Evolutionary conservation across 257 asterid genomes (phyloP), one percentile per base, ranked within the genome.

Genomic region (Jacaranda copaia): DNA sequence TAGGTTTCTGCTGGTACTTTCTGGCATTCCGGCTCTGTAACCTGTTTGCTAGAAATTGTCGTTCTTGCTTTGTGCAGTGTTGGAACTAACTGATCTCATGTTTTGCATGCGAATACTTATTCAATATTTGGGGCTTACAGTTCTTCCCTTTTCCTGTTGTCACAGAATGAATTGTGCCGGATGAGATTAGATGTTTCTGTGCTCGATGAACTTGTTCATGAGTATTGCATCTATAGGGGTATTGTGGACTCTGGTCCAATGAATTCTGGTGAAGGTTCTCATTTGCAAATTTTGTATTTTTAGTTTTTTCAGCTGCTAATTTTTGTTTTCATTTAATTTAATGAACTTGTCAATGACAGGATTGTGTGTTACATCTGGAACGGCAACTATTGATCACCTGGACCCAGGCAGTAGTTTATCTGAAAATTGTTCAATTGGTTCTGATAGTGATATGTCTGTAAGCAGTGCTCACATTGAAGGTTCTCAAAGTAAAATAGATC

Each of bases 151-250:
- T 64, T 81, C 65, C 83, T 87, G 52, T 69, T 80, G 76, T 80
- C 52, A 68, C 98, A 96, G 99, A 96, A 96, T 79, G 99, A 96
- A 81, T 81, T 96, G 68, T 88, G 98, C 87, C 93, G 97, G 79
- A 91, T 87, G 96, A 89, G 87, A 79, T 60, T 93, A 84, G 89
- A 96, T 79, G 81, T 74, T 36, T 81, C 95, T 13, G 65, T 90
- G 74, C 89, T 96, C 81, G 99, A 96, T 83, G 97, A 91, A 81
- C 97, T 96, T 84, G 92, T 96, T 77, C 96, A 70, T 8, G 99
- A 96, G 86, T 93, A 93, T 77, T 96, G 99, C 81, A 77, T 96
- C 78, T 96, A 93, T 76, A 85, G 98, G 89, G 99, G 98, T 51
- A 89, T 96, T 20, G 90, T 92, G 80, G 93, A 88, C 86, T 81